Base-by-base conservation (phyloP, 192 early-diverging fungal species). In the Allomyces arbusculus region DNA sequence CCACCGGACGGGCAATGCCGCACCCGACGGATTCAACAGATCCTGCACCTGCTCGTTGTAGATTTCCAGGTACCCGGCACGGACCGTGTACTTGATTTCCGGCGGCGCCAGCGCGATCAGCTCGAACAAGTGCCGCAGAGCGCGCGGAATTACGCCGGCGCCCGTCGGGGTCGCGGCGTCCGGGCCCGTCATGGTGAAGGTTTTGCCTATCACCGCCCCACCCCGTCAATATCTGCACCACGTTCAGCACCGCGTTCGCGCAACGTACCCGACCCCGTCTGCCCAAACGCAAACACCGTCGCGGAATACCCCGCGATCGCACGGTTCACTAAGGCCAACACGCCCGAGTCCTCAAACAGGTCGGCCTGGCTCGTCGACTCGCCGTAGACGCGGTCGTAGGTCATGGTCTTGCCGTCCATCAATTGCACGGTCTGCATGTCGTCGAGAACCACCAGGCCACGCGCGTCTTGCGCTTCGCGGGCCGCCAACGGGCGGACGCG, bases 1-100 rank as follows among this genome's bases (percentile, higher is more conserved):
- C 71, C 73, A 80, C 23, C 81, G 67, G 24, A 82, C 72, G 1
- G 81, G 72, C 20, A 82, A 67, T 20, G 72, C 64, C 24, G 62
- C 16, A 6, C 62, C 66, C 19, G 69, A 28, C 10, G 76, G 71
- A 64, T 66, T 75, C 63, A 82, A 55, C 58, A 82, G 71, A 63
- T 82, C 81, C 61, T 78, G 76, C 1, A 76, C 75, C 75, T 74
- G 67, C 70, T 82, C 81, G 63, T 82, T 82, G 68, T 80, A 82
- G 43, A 82, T 80, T 68, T 82, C 81, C 23, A 82, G 66, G 64
- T 80, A 82, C 20, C 71, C 68, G 12, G 76, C 75, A 23, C 70
- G 61, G n/a, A 80, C 64, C 40, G 44, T 61, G 61, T 24, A 72
- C 23, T 67, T 62, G 23, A 62, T 28, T 9, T 68, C 16, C 28